Evolutionary conservation across 164 flowering plant genomes (phyloP).

Genomic region (Amborella trichopoda): DNA sequence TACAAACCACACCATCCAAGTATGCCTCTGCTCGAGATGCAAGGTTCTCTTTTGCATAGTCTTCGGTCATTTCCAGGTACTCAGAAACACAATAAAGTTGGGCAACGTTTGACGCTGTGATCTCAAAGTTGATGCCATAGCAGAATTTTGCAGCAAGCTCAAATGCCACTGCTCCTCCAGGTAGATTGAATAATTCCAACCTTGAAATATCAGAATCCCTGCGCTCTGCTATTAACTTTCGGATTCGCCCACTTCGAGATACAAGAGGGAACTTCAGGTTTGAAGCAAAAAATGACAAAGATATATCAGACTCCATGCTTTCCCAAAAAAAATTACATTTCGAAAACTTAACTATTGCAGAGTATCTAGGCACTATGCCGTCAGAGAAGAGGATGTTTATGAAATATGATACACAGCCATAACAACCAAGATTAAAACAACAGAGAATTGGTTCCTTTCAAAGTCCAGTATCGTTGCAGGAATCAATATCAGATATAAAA

Average conservation of each 20-base stretch:
- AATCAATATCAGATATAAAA: too few species aligned
- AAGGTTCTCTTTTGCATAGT: conserved; percentile 64
- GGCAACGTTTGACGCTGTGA: conserved; percentile 70
- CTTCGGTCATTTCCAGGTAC: conserved; percentile 92
- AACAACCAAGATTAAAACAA: too few species aligned
- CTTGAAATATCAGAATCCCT: conserved; percentile 49
- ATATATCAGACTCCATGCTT: too few species aligned
- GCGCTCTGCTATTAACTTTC: conserved; percentile 60
- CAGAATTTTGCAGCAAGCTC: conserved; percentile 89
- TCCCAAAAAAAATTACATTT: too few species aligned
- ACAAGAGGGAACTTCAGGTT: conserved; percentile 85
- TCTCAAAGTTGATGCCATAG: conserved; percentile 83
- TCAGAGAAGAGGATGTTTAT: too few species aligned
- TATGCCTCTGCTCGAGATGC: conserved; percentile 67
- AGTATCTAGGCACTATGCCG: too few species aligned
- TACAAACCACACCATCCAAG: conserved; percentile 55
- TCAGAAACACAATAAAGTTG: conserved; percentile 71
- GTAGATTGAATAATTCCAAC: conserved; percentile 56
- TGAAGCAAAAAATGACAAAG: too few species aligned
- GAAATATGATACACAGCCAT: too few species aligned
- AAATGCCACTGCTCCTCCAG: conserved; percentile 86
- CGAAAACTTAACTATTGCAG: too few species aligned
- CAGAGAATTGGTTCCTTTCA: too few species aligned
- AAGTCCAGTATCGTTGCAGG: too few species aligned
- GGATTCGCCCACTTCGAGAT: conserved; percentile 65